A percentile compares a stretch with the other conserved stretches of the same genome.
Conservation (phyloP, 1,284 basidiomycete genomes). For the Ganoderma multipileum region DNA sequence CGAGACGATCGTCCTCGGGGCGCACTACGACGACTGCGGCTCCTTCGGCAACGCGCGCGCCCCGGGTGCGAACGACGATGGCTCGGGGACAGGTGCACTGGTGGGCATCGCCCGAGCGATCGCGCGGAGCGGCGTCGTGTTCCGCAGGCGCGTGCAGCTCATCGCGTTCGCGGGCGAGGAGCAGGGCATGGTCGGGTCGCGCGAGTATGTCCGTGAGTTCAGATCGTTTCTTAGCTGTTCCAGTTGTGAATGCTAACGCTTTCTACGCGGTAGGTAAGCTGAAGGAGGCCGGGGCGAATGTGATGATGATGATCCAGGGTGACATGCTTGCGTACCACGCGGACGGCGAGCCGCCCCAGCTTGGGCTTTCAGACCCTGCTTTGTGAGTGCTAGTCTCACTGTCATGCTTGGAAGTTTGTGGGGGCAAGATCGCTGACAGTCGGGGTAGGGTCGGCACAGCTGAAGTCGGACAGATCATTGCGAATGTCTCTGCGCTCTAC, state of each 20-base stretch:
- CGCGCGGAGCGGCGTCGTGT: slow-evolving; percentile 62
- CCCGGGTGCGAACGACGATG: slow-evolving; percentile 85
- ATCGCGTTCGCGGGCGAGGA: slow-evolving; percentile 78
- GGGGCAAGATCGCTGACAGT: neutral
- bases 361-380: slow-evolving; percentile 66
- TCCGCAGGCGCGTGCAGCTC: slow-evolving; percentile 73
- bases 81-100: slow-evolving; percentile 77
- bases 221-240: neutral
- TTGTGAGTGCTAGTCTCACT: slow-evolving; percentile 44
- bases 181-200: slow-evolving; percentile 72
- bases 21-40: slow-evolving; percentile 88
- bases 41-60: slow-evolving; percentile 80
- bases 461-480: slow-evolving; percentile 76
- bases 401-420: neutral
- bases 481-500: slow-evolving; percentile 77
- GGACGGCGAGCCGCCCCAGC: slow-evolving; percentile 76
- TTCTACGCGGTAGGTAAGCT: slow-evolving; percentile 46
- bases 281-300: slow-evolving; percentile 61
- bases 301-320: slow-evolving; percentile 85
- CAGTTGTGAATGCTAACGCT: neutral
- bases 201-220: slow-evolving; percentile 59
- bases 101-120: slow-evolving; percentile 80
- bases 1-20: slow-evolving; percentile 74
- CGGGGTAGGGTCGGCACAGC: slow-evolving; percentile 73
- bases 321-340: slow-evolving; percentile 89